A percentile compares a stretch with the other conserved stretches of the same genome.
These are phyloP conservation scores for Pelargonium cotyledonis DNA, from an alignment of 441 rosid species.

Conservation along the genomic window DNA sequence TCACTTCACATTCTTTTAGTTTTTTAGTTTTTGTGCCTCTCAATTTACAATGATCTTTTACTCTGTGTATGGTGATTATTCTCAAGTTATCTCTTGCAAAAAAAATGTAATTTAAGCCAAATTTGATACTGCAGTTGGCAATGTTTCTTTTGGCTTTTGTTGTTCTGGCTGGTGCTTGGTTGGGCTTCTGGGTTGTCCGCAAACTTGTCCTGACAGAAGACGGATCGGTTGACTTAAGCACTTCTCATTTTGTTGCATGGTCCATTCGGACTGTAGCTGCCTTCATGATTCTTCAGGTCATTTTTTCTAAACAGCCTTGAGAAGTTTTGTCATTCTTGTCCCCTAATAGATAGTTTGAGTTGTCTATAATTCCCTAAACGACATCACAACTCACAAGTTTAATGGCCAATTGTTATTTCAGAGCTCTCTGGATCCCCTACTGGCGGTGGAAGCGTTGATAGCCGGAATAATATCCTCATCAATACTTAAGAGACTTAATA, in stretches of 20 bases:
- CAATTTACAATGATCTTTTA: no score
- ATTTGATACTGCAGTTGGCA: constrained; percentile 46
- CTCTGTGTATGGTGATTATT: no score
- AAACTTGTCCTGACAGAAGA: constrained; percentile 74
- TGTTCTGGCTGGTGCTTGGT: constrained; percentile 72
- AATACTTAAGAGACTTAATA: constrained; percentile 36
- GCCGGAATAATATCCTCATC: constrained; percentile 40
- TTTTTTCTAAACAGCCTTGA: constrained; percentile 9
- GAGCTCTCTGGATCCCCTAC: constrained; percentile 76
- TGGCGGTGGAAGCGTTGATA: constrained; percentile 55
- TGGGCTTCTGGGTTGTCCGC: constrained; percentile 87
- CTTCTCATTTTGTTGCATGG: constrained; percentile 73
- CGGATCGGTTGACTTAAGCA: constrained; percentile 65
- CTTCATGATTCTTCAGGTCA: constrained; percentile 76
- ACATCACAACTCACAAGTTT: not conserved
- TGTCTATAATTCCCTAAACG: not conserved
- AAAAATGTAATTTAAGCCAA: no score
- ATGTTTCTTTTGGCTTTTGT: constrained; percentile 59
- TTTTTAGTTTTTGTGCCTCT: no score
- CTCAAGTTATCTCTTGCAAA: not conserved
- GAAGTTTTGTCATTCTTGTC: not conserved
- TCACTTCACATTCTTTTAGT: not conserved
- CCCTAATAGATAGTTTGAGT: not conserved
- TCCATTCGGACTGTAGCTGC: constrained; percentile 57
- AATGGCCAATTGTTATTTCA: constrained; percentile 25